phyloP scores from a whole-genome alignment of 2,329 filamentous ascomycete genomes.

The Epichloe sp. region DNA sequence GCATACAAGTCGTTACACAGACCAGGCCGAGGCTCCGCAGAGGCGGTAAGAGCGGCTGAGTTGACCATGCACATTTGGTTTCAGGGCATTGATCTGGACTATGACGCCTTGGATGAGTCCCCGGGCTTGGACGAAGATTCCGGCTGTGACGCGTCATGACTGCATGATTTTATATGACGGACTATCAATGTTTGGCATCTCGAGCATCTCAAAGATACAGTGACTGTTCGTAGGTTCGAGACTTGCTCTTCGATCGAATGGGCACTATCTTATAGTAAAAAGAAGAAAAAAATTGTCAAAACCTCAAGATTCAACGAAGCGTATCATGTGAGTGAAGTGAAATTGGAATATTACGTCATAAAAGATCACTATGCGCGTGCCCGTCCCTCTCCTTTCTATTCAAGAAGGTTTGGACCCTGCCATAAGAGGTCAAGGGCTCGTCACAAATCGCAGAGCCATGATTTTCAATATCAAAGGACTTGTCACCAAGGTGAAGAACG shows the following conservation, averaged over 20 bases:
- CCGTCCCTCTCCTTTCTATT: background rate
- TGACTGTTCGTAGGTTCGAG: too few species aligned
- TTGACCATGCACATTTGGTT: constrained; percentile 6
- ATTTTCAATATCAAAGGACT: background rate
- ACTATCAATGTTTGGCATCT: background rate
- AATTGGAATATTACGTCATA: too few species aligned
- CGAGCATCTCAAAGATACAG: too few species aligned
- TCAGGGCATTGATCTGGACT: constrained; percentile 5
- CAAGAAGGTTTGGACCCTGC: background rate
- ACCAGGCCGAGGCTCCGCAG: constrained; percentile 1
- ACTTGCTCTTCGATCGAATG: too few species aligned
- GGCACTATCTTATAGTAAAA: too few species aligned
- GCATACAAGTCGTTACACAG: constrained; percentile 2
- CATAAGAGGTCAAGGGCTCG: background rate
- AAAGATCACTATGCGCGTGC: background rate
- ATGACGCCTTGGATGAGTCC: background rate
- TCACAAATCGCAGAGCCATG: background rate
- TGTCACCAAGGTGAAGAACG: background rate
- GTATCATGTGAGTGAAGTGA: too few species aligned
- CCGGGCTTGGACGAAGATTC: background rate
- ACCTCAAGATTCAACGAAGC: too few species aligned
- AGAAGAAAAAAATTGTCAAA: too few species aligned
- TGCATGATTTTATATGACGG: background rate
- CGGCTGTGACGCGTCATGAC: background rate
- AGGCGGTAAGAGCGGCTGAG: constrained; percentile 2